phyloP scores from a whole-genome alignment of 306 rosid species.

The Cucurbita argyrosperma region DNA sequence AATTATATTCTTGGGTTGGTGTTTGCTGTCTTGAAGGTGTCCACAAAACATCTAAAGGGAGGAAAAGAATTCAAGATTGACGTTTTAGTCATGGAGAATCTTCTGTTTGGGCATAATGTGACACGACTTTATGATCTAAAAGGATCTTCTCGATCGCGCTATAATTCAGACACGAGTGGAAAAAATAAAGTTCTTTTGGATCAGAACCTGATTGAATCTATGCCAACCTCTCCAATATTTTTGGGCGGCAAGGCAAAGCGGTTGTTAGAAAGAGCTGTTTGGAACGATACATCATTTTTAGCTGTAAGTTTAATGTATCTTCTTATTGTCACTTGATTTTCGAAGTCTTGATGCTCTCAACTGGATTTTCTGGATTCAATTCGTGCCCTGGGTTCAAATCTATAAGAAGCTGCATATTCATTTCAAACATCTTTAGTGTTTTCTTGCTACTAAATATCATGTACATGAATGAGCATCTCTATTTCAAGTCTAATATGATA shows the following conservation, averaged over 20 bases:
- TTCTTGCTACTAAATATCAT: neutral
- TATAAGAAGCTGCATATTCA: neutral
- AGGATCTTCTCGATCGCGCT: conserved; percentile 85
- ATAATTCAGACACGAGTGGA: conserved; percentile 69
- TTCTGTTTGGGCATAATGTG: conserved; percentile 59
- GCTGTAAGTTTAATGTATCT: conserved; percentile 49
- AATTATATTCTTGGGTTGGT: neutral
- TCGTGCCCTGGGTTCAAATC: neutral
- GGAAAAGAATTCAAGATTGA: conserved; percentile 74
- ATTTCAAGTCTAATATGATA: neutral
- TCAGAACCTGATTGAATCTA: conserved; percentile 90
- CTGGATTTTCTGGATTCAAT: neutral
- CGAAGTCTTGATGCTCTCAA: neutral
- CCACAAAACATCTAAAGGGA: conserved; percentile 70
- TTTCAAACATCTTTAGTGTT: neutral
- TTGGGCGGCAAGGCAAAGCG: conserved; percentile 90
- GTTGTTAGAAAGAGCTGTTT: conserved; percentile 79
- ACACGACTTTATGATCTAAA: conserved; percentile 84
- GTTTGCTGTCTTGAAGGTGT: conserved; percentile 32
- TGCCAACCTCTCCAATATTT: conserved; percentile 97
- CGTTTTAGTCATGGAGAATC: conserved; percentile 96
- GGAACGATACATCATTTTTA: conserved; percentile 94
- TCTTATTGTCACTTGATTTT: neutral
- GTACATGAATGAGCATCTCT: neutral
- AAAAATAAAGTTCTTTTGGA: conserved; percentile 80